phyloP scores from a whole-genome alignment of 495 filamentous ascomycete genomes.

The Penicillium robsamsonii region DNA sequence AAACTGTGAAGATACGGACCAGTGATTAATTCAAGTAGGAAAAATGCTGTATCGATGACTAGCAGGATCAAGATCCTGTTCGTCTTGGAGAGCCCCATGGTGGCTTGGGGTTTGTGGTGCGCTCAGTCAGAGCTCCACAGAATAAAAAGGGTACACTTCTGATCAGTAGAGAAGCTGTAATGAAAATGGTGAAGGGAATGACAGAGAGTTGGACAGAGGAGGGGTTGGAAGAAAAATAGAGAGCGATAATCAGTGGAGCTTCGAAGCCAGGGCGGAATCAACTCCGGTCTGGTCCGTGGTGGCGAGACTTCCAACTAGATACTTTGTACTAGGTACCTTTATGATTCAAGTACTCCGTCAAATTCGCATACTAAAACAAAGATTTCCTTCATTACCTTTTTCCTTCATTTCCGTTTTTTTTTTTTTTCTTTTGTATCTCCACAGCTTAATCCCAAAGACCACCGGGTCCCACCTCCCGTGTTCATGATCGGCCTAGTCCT shows the following conservation, averaged over 20 bases:
- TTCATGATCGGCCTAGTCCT: conserved; percentile 2
- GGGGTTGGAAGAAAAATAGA: conserved; percentile 6
- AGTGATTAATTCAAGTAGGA: conserved; percentile 79
- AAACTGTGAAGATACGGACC: conserved; percentile 42
- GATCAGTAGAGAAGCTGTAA: not conserved
- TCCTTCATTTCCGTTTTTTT: no score
- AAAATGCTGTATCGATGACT: conserved; percentile 85
- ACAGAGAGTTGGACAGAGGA: conserved; percentile 2
- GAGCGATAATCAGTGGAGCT: conserved; percentile 7
- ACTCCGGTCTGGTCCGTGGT: conserved; percentile 21
- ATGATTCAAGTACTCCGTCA: not conserved
- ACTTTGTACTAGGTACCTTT: not conserved
- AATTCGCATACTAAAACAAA: not conserved
- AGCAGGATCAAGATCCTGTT: conserved; percentile 90
- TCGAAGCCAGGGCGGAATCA: conserved; percentile 12
- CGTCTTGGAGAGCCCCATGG: conserved; percentile 92
- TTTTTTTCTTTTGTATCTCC: not conserved
- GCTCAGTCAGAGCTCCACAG: conserved; percentile 23
- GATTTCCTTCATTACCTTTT: not conserved
- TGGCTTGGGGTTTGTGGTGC: conserved; percentile 21
- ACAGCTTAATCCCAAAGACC: not conserved
- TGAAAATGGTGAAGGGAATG: not conserved
- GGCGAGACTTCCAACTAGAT: conserved; percentile 11
- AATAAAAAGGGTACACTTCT: conserved; percentile 3
- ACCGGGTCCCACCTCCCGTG: not conserved